Evolutionary conservation across 345 rosid genomes (phyloP).

Genomic region (Aquilaria malaccensis): DNA sequence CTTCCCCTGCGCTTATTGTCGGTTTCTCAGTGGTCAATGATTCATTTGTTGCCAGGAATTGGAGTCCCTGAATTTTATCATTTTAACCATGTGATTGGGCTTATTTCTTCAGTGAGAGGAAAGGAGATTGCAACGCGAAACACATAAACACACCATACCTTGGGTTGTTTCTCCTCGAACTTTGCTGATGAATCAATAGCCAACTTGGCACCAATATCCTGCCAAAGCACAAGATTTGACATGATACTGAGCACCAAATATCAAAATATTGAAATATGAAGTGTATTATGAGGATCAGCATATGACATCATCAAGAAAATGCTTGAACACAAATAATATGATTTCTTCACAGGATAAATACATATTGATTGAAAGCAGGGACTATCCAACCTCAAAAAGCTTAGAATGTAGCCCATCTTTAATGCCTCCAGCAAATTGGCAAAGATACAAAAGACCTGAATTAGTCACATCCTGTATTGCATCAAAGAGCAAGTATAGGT

Average conservation of each 20-base stretch:
- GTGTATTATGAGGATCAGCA: neutral
- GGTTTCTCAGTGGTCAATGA: conserved; percentile 21
- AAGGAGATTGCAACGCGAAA: neutral
- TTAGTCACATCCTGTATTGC: conserved; percentile 56
- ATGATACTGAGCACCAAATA: neutral
- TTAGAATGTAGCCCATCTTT: conserved; percentile 36
- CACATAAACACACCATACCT: conserved; percentile 23
- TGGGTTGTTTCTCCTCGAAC: conserved; percentile 34
- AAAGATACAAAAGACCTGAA: conserved; percentile 70
- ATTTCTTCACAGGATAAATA: neutral
- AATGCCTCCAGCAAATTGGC: conserved; percentile 57
- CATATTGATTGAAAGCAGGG: neutral
- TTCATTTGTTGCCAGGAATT: conserved; percentile 48
- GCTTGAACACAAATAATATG: neutral
- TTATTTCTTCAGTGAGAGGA: neutral
- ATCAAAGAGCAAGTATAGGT: conserved; percentile 1
- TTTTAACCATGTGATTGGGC: neutral
- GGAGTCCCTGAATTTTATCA: conserved; percentile 60
- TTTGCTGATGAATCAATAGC: conserved; percentile 36
- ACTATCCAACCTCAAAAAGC: conserved; percentile 41
- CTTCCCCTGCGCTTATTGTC: conserved; percentile 15
- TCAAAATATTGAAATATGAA: neutral
- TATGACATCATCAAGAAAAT: neutral
- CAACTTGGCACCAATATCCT: conserved; percentile 50
- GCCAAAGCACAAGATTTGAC: conserved; percentile 17